Conservation (phyloP, 352 stramenopile genomes). For the Phytophthora sp. region DNA sequence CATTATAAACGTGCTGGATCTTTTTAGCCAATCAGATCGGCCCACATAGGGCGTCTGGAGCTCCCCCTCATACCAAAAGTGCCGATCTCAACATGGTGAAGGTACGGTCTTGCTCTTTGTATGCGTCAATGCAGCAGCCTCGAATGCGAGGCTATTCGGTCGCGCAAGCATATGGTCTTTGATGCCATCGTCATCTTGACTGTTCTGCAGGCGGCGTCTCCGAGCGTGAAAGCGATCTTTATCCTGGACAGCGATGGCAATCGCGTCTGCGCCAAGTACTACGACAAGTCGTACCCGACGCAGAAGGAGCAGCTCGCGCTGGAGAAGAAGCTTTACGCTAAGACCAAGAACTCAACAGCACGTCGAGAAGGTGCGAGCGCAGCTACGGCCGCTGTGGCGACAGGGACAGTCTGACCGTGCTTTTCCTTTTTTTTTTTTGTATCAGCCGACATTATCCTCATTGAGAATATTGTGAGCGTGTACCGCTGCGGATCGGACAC, state of each 20-base stretch:
- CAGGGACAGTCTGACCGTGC: slow-evolving; percentile 2
- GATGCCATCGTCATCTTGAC: slow-evolving; percentile 14
- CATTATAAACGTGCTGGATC: neutral
- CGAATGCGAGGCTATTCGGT: neutral
- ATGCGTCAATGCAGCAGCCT: neutral
- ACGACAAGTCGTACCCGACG: slow-evolving; percentile 88
- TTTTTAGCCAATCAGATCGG: slow-evolving; percentile 60
- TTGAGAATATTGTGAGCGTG: slow-evolving; percentile 92
- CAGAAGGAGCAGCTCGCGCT: slow-evolving; percentile 87
- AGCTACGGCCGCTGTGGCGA: neutral
- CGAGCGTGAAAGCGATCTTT: slow-evolving; percentile 90
- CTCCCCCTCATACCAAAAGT: slow-evolving; percentile 25
- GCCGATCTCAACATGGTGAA: slow-evolving; percentile 57
- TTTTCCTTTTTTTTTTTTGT: too few species aligned
- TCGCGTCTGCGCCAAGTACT: slow-evolving; percentile 93
- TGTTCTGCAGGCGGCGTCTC: slow-evolving; percentile 56
- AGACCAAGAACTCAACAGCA: slow-evolving; percentile 90
- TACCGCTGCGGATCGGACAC: slow-evolving; percentile 88
- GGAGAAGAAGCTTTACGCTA: slow-evolving; percentile 91
- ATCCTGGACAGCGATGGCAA: slow-evolving; percentile 89
- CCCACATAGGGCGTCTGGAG: slow-evolving; percentile 46
- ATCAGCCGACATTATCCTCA: slow-evolving; percentile 90
- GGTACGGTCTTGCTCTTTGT: slow-evolving; percentile 40
- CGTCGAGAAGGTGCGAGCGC: slow-evolving; percentile 72
- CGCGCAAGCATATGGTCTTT: neutral